A percentile compares a stretch with the other conserved stretches of the same genome.
Evolutionary conservation across 2,329 filamentous ascomycete species (phyloP).

Genomic region (Phialophora expanda): DNA sequence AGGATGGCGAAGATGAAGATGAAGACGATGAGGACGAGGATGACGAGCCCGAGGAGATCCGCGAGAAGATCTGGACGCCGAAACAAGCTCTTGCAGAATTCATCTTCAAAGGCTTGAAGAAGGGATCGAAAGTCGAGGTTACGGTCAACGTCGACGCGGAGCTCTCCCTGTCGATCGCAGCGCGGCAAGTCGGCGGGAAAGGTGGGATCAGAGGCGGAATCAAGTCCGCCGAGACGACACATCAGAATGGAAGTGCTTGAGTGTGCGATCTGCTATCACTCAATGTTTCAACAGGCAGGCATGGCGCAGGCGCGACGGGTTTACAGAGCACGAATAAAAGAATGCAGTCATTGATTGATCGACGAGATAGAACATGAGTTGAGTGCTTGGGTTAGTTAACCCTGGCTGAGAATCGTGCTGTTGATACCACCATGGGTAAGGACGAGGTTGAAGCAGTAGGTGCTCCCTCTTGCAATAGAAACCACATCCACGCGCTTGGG

Average conservation of each 20-base stretch:
- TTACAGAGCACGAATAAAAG: constrained; percentile 5
- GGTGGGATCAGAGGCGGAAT: constrained; percentile 74
- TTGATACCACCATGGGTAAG: background rate
- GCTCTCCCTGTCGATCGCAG: constrained; percentile 77
- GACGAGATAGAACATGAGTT: background rate
- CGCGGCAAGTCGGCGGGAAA: constrained; percentile 85
- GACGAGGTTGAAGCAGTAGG: constrained; percentile 7
- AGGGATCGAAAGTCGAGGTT: constrained; percentile 88
- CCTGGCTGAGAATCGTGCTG: background rate
- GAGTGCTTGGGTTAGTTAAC: background rate
- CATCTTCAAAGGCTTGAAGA: constrained; percentile 81
- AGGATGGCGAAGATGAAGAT: constrained; percentile 67
- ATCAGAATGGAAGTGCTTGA: constrained; percentile 45
- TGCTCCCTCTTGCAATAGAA: constrained; percentile 9
- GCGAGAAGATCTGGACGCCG: constrained; percentile 92
- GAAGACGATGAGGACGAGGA: constrained; percentile 67
- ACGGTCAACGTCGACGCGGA: constrained; percentile 86
- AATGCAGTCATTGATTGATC: constrained; percentile 3
- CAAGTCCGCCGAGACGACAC: constrained; percentile 48
- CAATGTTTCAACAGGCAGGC: constrained; percentile 8
- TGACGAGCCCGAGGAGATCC: constrained; percentile 84
- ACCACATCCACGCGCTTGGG: background rate
- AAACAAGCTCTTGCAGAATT: constrained; percentile 83
- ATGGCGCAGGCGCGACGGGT: constrained; percentile 10
- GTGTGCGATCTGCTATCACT: background rate